Base-by-base conservation (phyloP, 805 yeast genomes). In the Candida fluviatilis region DNA sequence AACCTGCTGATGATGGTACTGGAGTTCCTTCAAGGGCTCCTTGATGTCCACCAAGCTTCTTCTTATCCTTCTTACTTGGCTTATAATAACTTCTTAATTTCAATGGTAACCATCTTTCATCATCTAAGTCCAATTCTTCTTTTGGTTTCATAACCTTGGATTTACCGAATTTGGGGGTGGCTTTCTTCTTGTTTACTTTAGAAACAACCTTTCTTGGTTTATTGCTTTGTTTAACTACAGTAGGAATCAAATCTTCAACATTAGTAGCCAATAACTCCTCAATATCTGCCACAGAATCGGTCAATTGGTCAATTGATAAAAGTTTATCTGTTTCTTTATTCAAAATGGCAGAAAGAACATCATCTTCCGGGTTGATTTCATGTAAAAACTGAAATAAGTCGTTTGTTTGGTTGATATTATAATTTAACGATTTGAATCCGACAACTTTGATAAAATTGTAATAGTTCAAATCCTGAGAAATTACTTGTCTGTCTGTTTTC, bases 21-120 rank as follows among this genome's bases (percentile, higher is more conserved):
- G 46, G 38, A 13, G 48, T 36, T 36, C 46, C 6, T 29, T 53
- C 57, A 34, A 53, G 29, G 1, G 51, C 58, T 18, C 62, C 64
- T 46, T 58, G 60, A 46, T 48, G 47, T 36, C 64, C 48, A 32
- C 58, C 46, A 18, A 36, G 33, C 25, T 42, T 51, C 42, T 56
- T 57, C 40, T 56, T 62, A 29, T 78, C 82, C 47, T 80, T 76
- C 66, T 78, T 80, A 55, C 85, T 83, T 11, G 95, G 86, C 59
- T 79, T 86, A 64, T 84, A 89, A 50, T 81, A 78, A 5, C 89
- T 75, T 58, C 98, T 78, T 55, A 90, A 95, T 55, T 80, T 84
- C 72, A 84, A 51, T 16, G 96, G 95, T 36, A 91, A 60, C 98
- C 98, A 90, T 64, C 97, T 82, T 60, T 90, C 97, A 46, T 53